Conservation (phyloP, 805 yeast genomes). For the Candida palmyrensis region DNA sequence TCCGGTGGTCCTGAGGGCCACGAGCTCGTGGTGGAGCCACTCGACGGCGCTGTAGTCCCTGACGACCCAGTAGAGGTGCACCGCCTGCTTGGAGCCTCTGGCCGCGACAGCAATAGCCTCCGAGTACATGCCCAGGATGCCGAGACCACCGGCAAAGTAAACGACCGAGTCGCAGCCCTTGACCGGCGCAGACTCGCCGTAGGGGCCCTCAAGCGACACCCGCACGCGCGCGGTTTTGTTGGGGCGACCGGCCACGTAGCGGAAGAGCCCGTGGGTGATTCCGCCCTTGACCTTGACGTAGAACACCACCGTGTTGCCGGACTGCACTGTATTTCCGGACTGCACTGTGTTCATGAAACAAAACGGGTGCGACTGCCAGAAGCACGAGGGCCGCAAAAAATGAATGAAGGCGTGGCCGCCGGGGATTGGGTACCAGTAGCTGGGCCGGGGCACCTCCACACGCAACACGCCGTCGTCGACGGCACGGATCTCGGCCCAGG, state of each 20-base stretch:
- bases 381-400: constrained; percentile 38
- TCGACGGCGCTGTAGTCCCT: constrained; percentile 40
- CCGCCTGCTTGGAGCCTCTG: constrained; percentile 8
- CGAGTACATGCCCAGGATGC: constrained; percentile 36
- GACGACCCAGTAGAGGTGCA: constrained; percentile 55
- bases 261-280: constrained; percentile 19
- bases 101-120: constrained; percentile 21
- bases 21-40: constrained; percentile 38
- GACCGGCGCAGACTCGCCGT: constrained; percentile 32
- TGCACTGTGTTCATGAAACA: constrained; percentile 30
- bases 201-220: constrained; percentile 35
- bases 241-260: constrained; percentile 16
- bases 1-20: constrained; percentile 8
- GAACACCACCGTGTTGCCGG: constrained; percentile 16
- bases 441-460: constrained; percentile 46
- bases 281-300: constrained; percentile 32
- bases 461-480: constrained; percentile 43
- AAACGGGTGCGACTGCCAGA: constrained; percentile 70
- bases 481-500: constrained; percentile 41
- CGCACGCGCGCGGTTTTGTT: constrained; percentile 16
- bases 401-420: constrained; percentile 63
- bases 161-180: constrained; percentile 20
- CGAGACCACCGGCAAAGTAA: constrained; percentile 36
- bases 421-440: constrained; percentile 50
- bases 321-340: constrained; percentile 15